Percentiles rank a stretch among this genome's conserved stretches.
Evolutionary conservation across 169 alveolate species (phyloP).

Genomic region (Cryptosporidium meleagridis): DNA sequence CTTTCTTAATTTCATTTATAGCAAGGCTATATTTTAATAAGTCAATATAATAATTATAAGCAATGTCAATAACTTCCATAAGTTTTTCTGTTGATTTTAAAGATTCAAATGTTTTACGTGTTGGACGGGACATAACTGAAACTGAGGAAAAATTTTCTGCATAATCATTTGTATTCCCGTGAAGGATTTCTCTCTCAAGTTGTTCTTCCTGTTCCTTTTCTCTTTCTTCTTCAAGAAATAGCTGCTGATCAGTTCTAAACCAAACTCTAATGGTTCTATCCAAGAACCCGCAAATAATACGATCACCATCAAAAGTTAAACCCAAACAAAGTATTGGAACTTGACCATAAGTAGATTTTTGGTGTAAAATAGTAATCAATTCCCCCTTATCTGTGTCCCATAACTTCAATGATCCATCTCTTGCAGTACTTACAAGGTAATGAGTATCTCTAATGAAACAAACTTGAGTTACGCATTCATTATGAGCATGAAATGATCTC

Average conservation of each 20-base stretch:
- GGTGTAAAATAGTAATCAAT: conserved; percentile 36
- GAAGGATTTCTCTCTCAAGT: conserved; percentile 80
- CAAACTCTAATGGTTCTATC: conserved; percentile 84
- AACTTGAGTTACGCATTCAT: conserved; percentile 69
- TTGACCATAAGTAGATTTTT: conserved; percentile 66
- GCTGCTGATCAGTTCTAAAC: conserved; percentile 83
- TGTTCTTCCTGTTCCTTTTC: conserved; percentile 86
- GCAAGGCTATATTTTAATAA: conserved; percentile 73
- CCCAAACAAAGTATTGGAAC: conserved; percentile 66
- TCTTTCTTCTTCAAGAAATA: conserved; percentile 85
- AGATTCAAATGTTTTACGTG: conserved; percentile 84
- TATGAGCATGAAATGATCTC: conserved; percentile 75
- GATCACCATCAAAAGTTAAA: conserved; percentile 47
- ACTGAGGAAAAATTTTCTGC: conserved; percentile 79
- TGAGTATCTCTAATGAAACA: conserved; percentile 70
- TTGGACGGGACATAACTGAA: conserved; percentile 81
- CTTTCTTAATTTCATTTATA: background rate
- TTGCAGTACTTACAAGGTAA: conserved; percentile 79
- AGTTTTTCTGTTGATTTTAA: conserved; percentile 84
- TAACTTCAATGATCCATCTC: conserved; percentile 82
- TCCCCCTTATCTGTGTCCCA: conserved; percentile 84
- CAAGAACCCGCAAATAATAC: conserved; percentile 63
- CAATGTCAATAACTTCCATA: conserved; percentile 79
- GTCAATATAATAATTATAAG: conserved; percentile 76
- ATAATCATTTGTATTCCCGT: conserved; percentile 82